Base-by-base conservation (phyloP, 176 grass and related monocot species). In the Carex parvula region DNA sequence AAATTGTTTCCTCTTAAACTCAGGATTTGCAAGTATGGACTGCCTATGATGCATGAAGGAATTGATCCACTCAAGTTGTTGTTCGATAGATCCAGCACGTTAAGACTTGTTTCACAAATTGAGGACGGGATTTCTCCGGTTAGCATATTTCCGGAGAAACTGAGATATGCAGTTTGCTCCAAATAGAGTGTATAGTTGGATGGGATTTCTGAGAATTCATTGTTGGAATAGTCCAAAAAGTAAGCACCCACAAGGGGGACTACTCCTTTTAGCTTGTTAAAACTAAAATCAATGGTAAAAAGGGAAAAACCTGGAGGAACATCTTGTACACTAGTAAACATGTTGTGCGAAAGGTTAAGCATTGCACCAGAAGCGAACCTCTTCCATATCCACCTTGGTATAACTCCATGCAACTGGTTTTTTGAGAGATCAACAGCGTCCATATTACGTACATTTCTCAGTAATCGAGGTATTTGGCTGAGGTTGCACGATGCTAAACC, bases 331-430 rank as follows among this genome's bases (percentile, higher is more conserved):
- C 17, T 48, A 56, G 73, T 55, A 30, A 78, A 56, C 9, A 11
- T 78, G 44, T 78, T 77, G 12, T 55, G 14, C 0, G 44, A 78
- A 10, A 78, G 6, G 24, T 77, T 35, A 33, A 67, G 46, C 46
- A 0, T 2, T 48, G 9, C n/a, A n/a, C n/a, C n/a, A n/a, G n/a
- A n/a, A n/a, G n/a, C n/a, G n/a, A n/a, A n/a, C n/a, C n/a, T n/a
- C n/a, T 83, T 63, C 83, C 83, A 91, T 16, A 87, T 8, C 67
- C 61, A 88, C 3, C 58, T 68, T 3, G 86, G 89, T 79, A 88
- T 50, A 16, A 35, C 59, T 1, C 89, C 89, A 24, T 33, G 18
- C 32, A 91, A 64, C 13, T 69, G 58, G 9, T 86, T 91, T 17
- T 59, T 83, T 35, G 83, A 88, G 54, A 91, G 83, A 81, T 88